A percentile compares a stretch with the other conserved stretches of the same genome.
Conservation (phyloP, 352 stramenopile genomes). For the Globisporangium irregulare region DNA sequence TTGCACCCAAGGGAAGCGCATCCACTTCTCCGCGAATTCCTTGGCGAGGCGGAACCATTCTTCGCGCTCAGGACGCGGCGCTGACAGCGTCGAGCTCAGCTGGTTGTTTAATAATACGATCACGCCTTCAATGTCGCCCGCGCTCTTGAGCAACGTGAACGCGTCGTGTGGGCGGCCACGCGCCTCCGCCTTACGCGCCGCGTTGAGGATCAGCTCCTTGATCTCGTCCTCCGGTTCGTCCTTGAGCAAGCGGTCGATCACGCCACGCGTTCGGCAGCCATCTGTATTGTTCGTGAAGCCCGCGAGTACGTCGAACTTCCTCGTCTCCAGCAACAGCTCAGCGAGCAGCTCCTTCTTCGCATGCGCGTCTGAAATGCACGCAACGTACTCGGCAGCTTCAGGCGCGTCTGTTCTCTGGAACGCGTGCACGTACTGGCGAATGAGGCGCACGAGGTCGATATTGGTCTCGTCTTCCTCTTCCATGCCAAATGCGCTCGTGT, state of each 20-base stretch:
- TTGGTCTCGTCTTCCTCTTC: conserved; percentile 61
- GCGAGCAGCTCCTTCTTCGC: conserved; percentile 71
- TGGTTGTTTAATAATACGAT: conserved; percentile 76
- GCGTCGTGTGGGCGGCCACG: conserved; percentile 70
- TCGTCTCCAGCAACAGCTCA: conserved; percentile 76
- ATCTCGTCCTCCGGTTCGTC: conserved; percentile 74
- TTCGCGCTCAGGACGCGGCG: conserved; percentile 58
- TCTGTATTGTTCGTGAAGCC: conserved; percentile 83
- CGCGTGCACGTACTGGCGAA: conserved; percentile 82
- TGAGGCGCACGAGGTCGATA: conserved; percentile 65
- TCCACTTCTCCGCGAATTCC: conserved; percentile 85
- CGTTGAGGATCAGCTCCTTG: conserved; percentile 68
- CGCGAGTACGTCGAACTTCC: conserved; percentile 75
- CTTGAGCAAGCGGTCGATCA: conserved; percentile 71
- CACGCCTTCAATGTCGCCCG: conserved; percentile 71
- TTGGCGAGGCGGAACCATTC: conserved; percentile 82
- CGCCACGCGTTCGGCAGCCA: conserved; percentile 71
- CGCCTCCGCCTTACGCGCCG: conserved; percentile 70
- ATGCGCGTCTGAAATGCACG: conserved; percentile 55
- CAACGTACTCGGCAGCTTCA: conserved; percentile 81
- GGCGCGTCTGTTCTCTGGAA: conserved; percentile 78
- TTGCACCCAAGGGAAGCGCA: conserved; percentile 83
- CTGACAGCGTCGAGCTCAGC: conserved; percentile 58
- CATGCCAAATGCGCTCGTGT: conserved; percentile 49
- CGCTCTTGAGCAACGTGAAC: conserved; percentile 75